Conservation (phyloP, 2,329 filamentous ascomycete genomes). For the Fusarium paranaense region DNA sequence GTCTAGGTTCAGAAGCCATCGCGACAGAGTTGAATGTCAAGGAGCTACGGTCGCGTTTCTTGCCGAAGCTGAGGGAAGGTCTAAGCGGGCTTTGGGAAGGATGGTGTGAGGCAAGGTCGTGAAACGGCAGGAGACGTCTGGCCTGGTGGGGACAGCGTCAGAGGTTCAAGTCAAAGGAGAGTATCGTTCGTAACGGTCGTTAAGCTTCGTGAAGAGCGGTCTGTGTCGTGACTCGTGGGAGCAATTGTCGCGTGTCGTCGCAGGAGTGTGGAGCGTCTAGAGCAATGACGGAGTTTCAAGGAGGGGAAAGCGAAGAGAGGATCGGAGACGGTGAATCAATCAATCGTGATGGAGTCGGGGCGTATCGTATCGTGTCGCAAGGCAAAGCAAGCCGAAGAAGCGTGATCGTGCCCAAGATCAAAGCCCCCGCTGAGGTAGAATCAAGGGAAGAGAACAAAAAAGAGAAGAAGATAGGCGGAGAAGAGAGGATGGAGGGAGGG, state of each 20-base stretch:
- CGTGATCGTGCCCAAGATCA: conserved; percentile 26
- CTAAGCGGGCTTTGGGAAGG: conserved; percentile 8
- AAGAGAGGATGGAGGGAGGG: not conserved
- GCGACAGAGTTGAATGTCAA: conserved; percentile 20
- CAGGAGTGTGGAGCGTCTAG: conserved; percentile 36
- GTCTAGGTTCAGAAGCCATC: conserved; percentile 57
- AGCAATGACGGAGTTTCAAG: conserved; percentile 19
- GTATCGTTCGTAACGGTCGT: conserved; percentile 45
- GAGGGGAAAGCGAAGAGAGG: conserved; percentile 8
- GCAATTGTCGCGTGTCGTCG: conserved; percentile 37
- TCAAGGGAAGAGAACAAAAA: conserved; percentile 8
- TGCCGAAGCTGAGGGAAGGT: not conserved
- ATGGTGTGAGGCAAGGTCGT: conserved; percentile 4
- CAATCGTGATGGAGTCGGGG: conserved; percentile 18
- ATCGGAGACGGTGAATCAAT: conserved; percentile 3
- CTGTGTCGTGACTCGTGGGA: conserved; percentile 35
- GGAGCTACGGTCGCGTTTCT: conserved; percentile 1
- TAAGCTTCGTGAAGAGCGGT: conserved; percentile 41
- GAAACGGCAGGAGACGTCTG: conserved; percentile 1
- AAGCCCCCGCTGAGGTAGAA: conserved; percentile 30
- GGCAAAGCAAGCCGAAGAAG: conserved; percentile 16
- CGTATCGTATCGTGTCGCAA: conserved; percentile 32
- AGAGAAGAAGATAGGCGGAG: conserved; percentile 20
- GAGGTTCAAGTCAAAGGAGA: conserved; percentile 18
- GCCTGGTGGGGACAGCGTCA: conserved; percentile 5